These are phyloP conservation scores for Cairneyella variabilis DNA, from an alignment of 495 filamentous ascomycete genomes.

Conservation along the genomic window DNA sequence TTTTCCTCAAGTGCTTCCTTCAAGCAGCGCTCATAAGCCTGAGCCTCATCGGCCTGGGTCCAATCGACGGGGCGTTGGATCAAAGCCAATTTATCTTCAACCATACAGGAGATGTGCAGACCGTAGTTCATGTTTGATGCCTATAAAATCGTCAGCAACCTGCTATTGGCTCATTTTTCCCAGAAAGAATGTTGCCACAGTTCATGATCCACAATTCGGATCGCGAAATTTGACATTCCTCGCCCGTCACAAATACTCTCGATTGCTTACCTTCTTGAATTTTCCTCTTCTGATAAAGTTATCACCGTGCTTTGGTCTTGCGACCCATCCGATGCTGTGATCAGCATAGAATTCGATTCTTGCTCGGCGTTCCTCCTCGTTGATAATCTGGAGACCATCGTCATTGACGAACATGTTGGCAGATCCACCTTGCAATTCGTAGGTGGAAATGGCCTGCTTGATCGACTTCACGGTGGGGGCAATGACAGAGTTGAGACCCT, in stretches of 20 bases:
- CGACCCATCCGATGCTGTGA: constrained; percentile 78
- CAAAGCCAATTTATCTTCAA: constrained; percentile 62
- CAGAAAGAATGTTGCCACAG: no score
- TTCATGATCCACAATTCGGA: neutral
- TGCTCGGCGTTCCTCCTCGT: constrained; percentile 59
- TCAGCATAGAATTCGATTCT: constrained; percentile 67
- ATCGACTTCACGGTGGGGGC: constrained; percentile 65
- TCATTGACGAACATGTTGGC: constrained; percentile 82
- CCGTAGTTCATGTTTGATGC: constrained; percentile 85
- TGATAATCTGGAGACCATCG: constrained; percentile 68
- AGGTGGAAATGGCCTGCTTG: constrained; percentile 71
- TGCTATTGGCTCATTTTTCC: neutral
- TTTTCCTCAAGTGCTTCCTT: constrained; percentile 67
- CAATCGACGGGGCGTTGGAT: constrained; percentile 57
- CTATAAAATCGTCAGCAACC: constrained; percentile 31
- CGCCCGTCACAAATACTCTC: no score
- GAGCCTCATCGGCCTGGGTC: constrained; percentile 65
- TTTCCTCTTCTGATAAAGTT: constrained; percentile 61
- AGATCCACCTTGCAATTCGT: constrained; percentile 75
- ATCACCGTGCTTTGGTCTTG: constrained; percentile 62
- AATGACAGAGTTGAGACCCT: constrained; percentile 61
- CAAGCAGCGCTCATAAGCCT: constrained; percentile 62
- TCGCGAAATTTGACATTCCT: neutral
- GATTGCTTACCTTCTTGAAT: constrained; percentile 30
- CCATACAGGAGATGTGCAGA: constrained; percentile 68